Evolutionary conservation across 1,284 basidiomycete species (phyloP).

Genomic region (Vanrija humicola): DNA sequence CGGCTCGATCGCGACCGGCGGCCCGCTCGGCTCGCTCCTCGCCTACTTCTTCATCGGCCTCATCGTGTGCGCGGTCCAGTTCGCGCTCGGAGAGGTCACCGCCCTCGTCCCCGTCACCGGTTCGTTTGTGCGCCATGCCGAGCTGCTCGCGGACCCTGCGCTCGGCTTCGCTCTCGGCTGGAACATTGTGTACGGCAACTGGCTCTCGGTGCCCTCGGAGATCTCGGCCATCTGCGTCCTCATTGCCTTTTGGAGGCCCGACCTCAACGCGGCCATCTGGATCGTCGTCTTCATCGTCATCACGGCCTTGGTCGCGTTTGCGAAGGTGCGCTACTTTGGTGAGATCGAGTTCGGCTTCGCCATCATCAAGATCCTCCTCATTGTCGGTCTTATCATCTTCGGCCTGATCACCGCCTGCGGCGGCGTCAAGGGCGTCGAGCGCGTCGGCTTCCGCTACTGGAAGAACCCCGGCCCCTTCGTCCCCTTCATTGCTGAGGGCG

Average conservation of each 20-base stretch:
- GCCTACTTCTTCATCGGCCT: slow-evolving; percentile 22
- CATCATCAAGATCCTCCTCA: slow-evolving; percentile 70
- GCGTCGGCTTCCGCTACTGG: slow-evolving; percentile 61
- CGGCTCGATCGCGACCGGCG: slow-evolving; percentile 47
- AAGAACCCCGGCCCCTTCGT: slow-evolving; percentile 59
- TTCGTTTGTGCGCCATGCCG: slow-evolving; percentile 27
- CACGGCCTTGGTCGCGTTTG: slow-evolving; percentile 14
- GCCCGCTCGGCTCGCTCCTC: slow-evolving; percentile 43
- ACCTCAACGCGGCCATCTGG: slow-evolving; percentile 14
- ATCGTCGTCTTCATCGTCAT: slow-evolving; percentile 22
- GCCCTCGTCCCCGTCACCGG: slow-evolving; percentile 26
- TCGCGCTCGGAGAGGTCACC: slow-evolving; percentile 26
- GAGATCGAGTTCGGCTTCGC: slow-evolving; percentile 62
- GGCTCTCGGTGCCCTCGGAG: slow-evolving; percentile 24
- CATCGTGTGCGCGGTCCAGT: slow-evolving; percentile 26
- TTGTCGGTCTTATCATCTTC: slow-evolving; percentile 56
- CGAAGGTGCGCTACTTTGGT: slow-evolving; percentile 19
- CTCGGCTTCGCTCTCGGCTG: slow-evolving; percentile 33
- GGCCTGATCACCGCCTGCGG: slow-evolving; percentile 59
- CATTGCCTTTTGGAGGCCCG: slow-evolving; percentile 21
- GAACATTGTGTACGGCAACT: slow-evolving; percentile 30
- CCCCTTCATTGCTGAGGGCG: slow-evolving; percentile 13
- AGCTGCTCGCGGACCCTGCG: slow-evolving; percentile 28
- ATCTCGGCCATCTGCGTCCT: slow-evolving; percentile 25
- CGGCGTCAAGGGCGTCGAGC: slow-evolving; percentile 41